Evolutionary conservation across 2,329 filamentous ascomycete genomes (phyloP).

Genomic region (Dactylella cylindrospora): DNA sequence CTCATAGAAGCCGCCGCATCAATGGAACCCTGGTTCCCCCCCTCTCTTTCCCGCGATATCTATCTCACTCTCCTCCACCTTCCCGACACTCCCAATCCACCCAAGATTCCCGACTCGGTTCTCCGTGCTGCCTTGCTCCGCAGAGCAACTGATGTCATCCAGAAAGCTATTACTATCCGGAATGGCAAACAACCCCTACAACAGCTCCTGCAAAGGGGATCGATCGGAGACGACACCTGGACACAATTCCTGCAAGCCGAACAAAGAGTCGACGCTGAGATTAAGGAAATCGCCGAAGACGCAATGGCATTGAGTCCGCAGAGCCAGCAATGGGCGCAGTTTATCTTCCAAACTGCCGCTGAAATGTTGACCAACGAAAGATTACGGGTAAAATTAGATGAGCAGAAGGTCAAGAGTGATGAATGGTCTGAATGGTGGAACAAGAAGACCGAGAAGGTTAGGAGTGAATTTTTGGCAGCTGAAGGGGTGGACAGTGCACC

Average conservation of each 20-base stretch:
- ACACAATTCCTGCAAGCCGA: constrained; percentile 88
- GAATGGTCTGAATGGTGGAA: constrained; percentile 86
- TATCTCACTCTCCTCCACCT: constrained; percentile 91
- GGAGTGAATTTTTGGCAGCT: constrained; percentile 75
- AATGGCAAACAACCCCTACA: constrained; percentile 85
- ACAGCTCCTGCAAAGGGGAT: constrained; percentile 80
- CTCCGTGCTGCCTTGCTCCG: constrained; percentile 84
- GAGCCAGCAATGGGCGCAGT: constrained; percentile 82
- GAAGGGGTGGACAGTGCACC: constrained; percentile 56
- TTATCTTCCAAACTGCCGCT: constrained; percentile 95
- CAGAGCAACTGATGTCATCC: constrained; percentile 88
- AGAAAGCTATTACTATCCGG: constrained; percentile 83
- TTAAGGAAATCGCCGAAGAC: constrained; percentile 94
- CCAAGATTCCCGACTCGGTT: constrained; percentile 72
- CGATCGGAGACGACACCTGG: constrained; percentile 94
- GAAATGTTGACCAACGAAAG: constrained; percentile 86
- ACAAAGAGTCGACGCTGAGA: constrained; percentile 67
- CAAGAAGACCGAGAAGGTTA: constrained; percentile 74
- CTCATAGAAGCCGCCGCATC: constrained; percentile 71
- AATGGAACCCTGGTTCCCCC: constrained; percentile 90
- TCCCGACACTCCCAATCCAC: constrained; percentile 58
- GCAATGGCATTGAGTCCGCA: constrained; percentile 94
- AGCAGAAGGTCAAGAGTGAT: constrained; percentile 69
- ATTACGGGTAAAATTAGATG: constrained; percentile 72
- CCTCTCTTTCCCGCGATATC: constrained; percentile 87